Evolutionary conservation across 2,329 filamentous ascomycete species (phyloP).

Genomic region (Fusarium pseudocircinatum): DNA sequence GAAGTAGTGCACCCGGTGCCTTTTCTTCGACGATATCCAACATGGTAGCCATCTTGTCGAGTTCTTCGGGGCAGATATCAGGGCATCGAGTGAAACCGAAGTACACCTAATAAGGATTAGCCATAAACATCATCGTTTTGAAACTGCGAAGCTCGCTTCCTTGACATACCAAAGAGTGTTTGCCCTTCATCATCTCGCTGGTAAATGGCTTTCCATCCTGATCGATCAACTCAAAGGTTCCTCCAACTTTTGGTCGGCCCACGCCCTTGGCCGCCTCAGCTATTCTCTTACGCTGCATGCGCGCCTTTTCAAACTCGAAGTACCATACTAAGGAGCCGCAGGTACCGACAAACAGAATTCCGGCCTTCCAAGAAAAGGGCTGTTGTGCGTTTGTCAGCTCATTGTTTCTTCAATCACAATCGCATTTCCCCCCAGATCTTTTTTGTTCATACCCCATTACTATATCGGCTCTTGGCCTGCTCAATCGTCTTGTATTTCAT

Average conservation of each 20-base stretch:
- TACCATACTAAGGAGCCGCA: constrained; percentile 85
- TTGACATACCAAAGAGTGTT: constrained; percentile 76
- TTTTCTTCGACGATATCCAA: constrained; percentile 75
- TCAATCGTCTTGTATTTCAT: constrained; percentile 64
- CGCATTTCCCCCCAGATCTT: neutral
- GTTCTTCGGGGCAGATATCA: constrained; percentile 97
- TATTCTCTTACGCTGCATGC: constrained; percentile 87
- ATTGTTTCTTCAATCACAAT: neutral
- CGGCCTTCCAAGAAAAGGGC: constrained; percentile 95
- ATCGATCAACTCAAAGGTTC: constrained; percentile 83
- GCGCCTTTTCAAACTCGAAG: constrained; percentile 91
- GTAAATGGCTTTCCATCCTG: constrained; percentile 82
- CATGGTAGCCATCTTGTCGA: constrained; percentile 99
- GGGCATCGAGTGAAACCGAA: constrained; percentile 99
- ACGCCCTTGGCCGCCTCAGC: constrained; percentile 94
- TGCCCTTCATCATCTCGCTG: constrained; percentile 83
- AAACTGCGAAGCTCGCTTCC: no score
- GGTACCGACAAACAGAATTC: constrained; percentile 82
- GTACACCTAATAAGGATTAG: constrained; percentile 73
- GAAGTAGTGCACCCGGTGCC: constrained; percentile 66
- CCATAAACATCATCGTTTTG: neutral
- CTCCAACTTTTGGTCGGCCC: constrained; percentile 91
- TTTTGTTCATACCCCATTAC: constrained; percentile 59
- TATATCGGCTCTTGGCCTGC: constrained; percentile 67
- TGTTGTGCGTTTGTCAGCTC: constrained; percentile 51